Evolutionary conservation across 208 protist species (phyloP), one percentile per base, ranked within the genome.

Genomic region (Crithidia thermophila): DNA sequence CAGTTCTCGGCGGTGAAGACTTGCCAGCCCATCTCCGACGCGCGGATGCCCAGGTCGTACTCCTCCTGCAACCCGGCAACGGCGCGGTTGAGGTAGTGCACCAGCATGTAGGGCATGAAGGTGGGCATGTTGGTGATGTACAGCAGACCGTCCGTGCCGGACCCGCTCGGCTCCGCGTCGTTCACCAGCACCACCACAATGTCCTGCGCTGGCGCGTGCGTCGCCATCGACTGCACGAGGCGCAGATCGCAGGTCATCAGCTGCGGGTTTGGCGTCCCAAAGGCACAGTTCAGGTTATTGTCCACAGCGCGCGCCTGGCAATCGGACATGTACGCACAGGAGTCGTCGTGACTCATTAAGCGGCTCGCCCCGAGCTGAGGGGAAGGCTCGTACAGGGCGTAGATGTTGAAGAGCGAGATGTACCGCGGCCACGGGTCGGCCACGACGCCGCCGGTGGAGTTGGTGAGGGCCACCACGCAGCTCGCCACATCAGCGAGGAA

Each of bases 31-130:
- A n/a, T n/a, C 23, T 56, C 2, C 0, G 49, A 23, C 46, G 81
- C 74, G 10, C 51, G 33, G n/a, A 91, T 56, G 36, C 81, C 79
- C 33, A 73, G 64, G 50, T 36, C 77, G 65, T 85, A 93, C 76
- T 93, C 87, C 49, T 85, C 73, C 27, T 64, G 60, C 7, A 93
- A 52, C 28, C 50, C 57, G 1, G 83, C 83, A 33, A 82, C 31
- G 34, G 87, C 87, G 42, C 78, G 80, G 40, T 82, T 88, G 18
- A 93, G 65, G 55, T 88, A 81, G 76, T 88, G 87, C 8, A 93
- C 67, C 46, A 75, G 50, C 58, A 93, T 75, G 34, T 79, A 80
- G 14, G 75, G 56, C 74, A 92, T 78, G 76, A 78, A 90, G 13
- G 64, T 40, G 7, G 57, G 37, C 9, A 71, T 16, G 65, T 86